A percentile compares a stretch with the other conserved stretches of the same genome.
Evolutionary conservation across 2,329 filamentous ascomycete species (phyloP).

Genomic region (Trichoderma endophyticum): DNA sequence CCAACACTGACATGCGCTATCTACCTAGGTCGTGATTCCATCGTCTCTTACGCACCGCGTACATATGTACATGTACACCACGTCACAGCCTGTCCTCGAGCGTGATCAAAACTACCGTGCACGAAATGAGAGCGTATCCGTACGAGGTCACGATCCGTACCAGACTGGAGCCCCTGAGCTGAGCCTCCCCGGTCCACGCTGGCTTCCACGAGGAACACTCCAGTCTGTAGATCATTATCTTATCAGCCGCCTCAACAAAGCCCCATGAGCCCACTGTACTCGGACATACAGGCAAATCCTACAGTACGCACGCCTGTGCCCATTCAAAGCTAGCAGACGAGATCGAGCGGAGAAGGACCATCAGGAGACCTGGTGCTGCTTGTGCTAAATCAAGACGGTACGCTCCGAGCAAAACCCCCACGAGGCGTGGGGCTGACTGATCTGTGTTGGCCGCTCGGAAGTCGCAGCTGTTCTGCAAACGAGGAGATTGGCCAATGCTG

Average conservation of each 20-base stretch:
- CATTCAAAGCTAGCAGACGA: not conserved
- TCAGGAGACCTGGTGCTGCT: not conserved
- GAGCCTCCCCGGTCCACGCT: not conserved
- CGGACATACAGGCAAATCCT: not conserved
- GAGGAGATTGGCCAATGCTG: slow-evolving; percentile 12
- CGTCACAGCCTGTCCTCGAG: slow-evolving; percentile 5
- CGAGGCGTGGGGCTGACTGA: slow-evolving; percentile 12
- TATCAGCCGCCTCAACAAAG: not conserved
- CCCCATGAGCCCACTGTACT: not conserved
- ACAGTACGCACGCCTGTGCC: not conserved
- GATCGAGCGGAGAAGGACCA: slow-evolving; percentile 10
- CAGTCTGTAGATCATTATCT: slow-evolving; percentile 15
- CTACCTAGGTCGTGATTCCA: not conserved
- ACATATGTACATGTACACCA: slow-evolving; percentile 6
- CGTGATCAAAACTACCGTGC: slow-evolving; percentile 16
- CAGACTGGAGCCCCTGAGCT: slow-evolving; percentile 13
- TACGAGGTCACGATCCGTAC: slow-evolving; percentile 8
- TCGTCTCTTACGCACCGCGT: not conserved
- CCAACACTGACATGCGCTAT: not conserved
- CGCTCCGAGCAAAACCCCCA: slow-evolving; percentile 13
- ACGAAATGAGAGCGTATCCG: slow-evolving; percentile 1
- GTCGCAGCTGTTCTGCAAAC: not conserved
- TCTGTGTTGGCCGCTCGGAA: slow-evolving; percentile 10
- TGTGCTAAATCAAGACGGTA: slow-evolving; percentile 3
- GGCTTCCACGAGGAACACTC: slow-evolving; percentile 4